phyloP scores from a whole-genome alignment of 768 basidiomycete genomes.

The Macrocybe gigantea region DNA sequence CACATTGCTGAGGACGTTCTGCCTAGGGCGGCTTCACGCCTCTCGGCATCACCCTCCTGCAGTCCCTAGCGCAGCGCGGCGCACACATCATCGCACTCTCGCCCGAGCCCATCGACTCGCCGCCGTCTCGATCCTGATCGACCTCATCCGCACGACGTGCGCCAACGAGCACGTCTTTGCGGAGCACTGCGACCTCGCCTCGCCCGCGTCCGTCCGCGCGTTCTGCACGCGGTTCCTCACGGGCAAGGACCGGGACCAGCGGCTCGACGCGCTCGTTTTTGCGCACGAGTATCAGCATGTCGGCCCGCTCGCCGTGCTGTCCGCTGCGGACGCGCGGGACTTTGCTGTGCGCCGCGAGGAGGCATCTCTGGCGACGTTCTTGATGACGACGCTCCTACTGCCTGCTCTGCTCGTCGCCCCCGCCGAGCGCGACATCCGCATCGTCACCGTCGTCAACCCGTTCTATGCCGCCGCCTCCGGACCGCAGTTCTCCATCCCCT shows the following conservation, averaged over 20 bases:
- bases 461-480: slow-evolving; percentile 80
- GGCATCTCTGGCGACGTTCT: slow-evolving; percentile 64
- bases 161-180: slow-evolving; percentile 76
- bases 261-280: slow-evolving; percentile 76
- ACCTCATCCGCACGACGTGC: slow-evolving; percentile 60
- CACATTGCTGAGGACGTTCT: no score
- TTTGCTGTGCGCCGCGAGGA: slow-evolving; percentile 34
- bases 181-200: slow-evolving; percentile 69
- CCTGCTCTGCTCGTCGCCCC: slow-evolving; percentile 79
- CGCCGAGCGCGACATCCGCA: slow-evolving; percentile 85
- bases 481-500: slow-evolving; percentile 23
- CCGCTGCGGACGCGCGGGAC: slow-evolving; percentile 10
- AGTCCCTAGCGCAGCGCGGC: slow-evolving; percentile 64
- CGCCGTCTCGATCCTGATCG: slow-evolving; percentile 52
- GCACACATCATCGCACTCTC: slow-evolving; percentile 78
- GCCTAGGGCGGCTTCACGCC: slow-evolving; percentile 71
- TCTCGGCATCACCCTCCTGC: slow-evolving; percentile 60
- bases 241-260: slow-evolving; percentile 47
- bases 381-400: slow-evolving; percentile 73
- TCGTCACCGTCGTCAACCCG: slow-evolving; percentile 81
- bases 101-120: slow-evolving; percentile 47
- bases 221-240: slow-evolving; percentile 69
- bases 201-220: slow-evolving; percentile 57
- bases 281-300: slow-evolving; percentile 72
- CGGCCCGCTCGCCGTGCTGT: slow-evolving; percentile 35